A percentile compares a stretch with the other conserved stretches of the same genome.
Evolutionary conservation across 108 stramenopile species (phyloP).

Genomic region (Craspedostauros australis): DNA sequence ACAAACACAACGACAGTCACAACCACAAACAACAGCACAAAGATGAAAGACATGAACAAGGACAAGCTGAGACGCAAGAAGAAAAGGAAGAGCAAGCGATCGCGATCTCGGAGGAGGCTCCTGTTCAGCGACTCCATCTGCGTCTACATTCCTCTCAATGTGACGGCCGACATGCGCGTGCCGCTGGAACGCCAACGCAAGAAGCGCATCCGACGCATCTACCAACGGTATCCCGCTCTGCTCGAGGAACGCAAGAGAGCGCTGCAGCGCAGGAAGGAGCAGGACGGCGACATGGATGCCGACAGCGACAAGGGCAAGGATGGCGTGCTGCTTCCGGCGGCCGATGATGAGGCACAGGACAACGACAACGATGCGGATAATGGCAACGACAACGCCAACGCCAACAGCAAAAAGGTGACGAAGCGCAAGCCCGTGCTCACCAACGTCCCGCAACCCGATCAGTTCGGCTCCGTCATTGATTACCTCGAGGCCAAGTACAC

Average conservation of each 20-base stretch:
- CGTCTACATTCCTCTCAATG: slow-evolving; percentile 58
- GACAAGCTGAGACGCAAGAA: no score
- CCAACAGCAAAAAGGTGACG: not conserved
- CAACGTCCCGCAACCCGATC: slow-evolving; percentile 31
- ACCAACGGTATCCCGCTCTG: slow-evolving; percentile 32
- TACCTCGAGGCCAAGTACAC: slow-evolving; percentile 87
- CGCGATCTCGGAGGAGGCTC: no score
- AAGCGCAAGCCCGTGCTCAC: slow-evolving; percentile 26
- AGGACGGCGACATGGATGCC: not conserved
- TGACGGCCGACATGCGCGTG: slow-evolving; percentile 72
- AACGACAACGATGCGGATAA: slow-evolving; percentile 16
- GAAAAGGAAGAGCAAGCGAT: no score
- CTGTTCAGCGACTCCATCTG: slow-evolving; percentile 63
- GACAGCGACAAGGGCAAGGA: slow-evolving; percentile 15
- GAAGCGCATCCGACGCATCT: slow-evolving; percentile 45
- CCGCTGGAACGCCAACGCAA: slow-evolving; percentile 57
- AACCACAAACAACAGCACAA: no score
- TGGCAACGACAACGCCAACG: slow-evolving; percentile 11
- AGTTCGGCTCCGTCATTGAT: slow-evolving; percentile 67
- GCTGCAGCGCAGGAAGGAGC: not conserved
- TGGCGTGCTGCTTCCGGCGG: no score
- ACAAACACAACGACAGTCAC: no score
- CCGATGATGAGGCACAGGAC: slow-evolving; percentile 9
- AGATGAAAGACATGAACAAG: no score
- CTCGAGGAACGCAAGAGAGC: slow-evolving; percentile 13